Percentiles rank a stretch among this genome's conserved stretches.
Conservation (phyloP, 495 filamentous ascomycete genomes). For the Hyaloscypha hepaticicola region DNA sequence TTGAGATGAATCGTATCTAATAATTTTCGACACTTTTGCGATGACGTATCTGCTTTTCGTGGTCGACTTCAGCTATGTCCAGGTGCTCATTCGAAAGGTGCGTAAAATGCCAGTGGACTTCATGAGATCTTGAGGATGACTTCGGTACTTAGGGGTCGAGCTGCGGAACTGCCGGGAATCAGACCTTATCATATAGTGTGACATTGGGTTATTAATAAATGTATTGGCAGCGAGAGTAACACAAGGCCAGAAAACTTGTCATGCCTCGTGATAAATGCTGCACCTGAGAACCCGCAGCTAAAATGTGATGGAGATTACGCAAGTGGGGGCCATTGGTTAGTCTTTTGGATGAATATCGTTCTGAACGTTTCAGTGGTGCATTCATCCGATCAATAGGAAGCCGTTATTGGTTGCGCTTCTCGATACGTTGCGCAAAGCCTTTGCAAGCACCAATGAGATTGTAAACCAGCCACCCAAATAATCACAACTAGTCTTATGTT, state of each 20-base stretch:
- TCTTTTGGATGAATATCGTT: not conserved
- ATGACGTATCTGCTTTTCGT: too few species aligned
- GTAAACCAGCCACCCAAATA: not conserved
- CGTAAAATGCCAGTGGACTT: too few species aligned
- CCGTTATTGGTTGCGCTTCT: slow-evolving; percentile 8
- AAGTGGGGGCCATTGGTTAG: not conserved
- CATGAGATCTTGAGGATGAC: not conserved
- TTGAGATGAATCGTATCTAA: too few species aligned
- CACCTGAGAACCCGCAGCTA: not conserved
- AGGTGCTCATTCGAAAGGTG: too few species aligned
- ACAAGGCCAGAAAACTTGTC: too few species aligned
- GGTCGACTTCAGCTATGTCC: too few species aligned
- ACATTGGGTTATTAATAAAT: not conserved
- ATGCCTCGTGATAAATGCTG: not conserved
- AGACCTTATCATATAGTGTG: not conserved
- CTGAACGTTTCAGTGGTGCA: not conserved
- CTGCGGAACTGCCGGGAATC: not conserved
- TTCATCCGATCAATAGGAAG: not conserved
- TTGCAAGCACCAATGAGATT: slow-evolving; percentile 1
- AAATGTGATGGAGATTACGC: not conserved
- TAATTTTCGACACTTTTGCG: too few species aligned
- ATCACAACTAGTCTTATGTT: not conserved
- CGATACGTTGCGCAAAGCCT: not conserved
- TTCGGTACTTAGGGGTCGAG: not conserved
- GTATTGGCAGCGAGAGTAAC: not conserved